A percentile compares a stretch with the other conserved stretches of the same genome.
phyloP scores from a whole-genome alignment of 2,329 filamentous ascomycete species.

The Cordyceps cateniannulata region DNA sequence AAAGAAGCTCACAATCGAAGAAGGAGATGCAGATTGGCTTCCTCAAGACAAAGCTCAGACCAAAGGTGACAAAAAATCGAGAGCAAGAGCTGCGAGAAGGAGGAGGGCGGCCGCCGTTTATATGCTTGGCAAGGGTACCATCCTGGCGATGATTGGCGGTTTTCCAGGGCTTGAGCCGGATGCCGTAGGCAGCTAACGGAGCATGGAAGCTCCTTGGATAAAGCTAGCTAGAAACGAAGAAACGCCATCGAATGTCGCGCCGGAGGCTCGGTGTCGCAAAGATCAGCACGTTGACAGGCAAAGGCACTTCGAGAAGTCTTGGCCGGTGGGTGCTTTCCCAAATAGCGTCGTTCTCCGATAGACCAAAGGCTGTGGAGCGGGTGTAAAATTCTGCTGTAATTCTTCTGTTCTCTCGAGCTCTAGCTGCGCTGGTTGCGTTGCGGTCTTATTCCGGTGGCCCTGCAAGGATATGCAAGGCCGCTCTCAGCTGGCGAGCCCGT shows the following conservation, averaged over 20 bases:
- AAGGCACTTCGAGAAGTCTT: neutral
- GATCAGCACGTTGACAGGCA: slow-evolving; percentile 10
- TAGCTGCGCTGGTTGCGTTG: neutral
- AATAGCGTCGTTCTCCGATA: neutral
- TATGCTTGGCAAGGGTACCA: neutral
- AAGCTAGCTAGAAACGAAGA: neutral
- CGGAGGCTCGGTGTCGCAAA: slow-evolving; percentile 1
- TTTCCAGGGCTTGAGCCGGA: neutral
- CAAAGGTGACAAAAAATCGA: neutral
- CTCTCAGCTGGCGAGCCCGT: neutral
- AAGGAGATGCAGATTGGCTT: neutral
- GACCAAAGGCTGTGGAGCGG: neutral
- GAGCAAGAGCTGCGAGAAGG: neutral
- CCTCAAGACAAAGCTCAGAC: neutral
- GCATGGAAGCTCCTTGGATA: neutral
- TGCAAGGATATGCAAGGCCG: neutral
- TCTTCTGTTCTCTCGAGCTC: too few relatives aligned
- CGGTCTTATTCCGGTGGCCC: neutral
- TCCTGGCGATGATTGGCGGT: neutral
- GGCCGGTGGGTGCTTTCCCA: neutral
- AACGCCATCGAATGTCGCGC: neutral
- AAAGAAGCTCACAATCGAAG: neutral
- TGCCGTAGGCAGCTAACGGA: neutral
- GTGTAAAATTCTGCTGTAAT: neutral
- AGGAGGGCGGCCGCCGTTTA: neutral